These are phyloP conservation scores for Gigaspora rosea DNA, from an alignment of 192 early-diverging fungal species.

Conservation along the genomic window DNA sequence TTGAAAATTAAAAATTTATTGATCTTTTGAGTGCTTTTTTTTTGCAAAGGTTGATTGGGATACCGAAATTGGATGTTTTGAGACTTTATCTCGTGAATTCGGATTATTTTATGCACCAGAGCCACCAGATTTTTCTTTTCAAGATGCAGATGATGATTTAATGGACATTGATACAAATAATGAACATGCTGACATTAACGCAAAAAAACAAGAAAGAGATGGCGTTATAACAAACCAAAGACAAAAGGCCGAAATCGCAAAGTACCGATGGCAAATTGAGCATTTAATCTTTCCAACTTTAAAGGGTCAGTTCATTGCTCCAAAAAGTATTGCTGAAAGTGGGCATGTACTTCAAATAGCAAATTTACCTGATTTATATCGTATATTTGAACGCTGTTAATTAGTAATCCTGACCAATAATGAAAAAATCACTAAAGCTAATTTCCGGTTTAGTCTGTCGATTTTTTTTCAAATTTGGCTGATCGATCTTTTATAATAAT, in stretches of 20 bases:
- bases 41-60: conserved; percentile 77
- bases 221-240: conserved; percentile 12
- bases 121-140: conserved; percentile 38
- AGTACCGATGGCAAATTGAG: conserved; percentile 67
- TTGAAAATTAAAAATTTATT: background rate
- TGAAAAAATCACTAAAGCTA: no score
- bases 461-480: no score
- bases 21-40: background rate
- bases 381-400: conserved; percentile 96
- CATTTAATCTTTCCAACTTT: conserved; percentile 84
- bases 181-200: conserved; percentile 12
- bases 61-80: conserved; percentile 84
- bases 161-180: conserved; percentile 12
- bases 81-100: conserved; percentile 66
- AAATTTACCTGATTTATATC: conserved; percentile 87
- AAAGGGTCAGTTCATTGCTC: conserved; percentile 72
- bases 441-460: no score
- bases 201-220: conserved; percentile 33
- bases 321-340: conserved; percentile 57
- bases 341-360: conserved; percentile 74
- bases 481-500: no score
- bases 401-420: no score
- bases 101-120: conserved; percentile 66
- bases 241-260: conserved; percentile 30
- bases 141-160: background rate